Evolutionary conservation across 1,284 basidiomycete genomes (phyloP).

Genomic region (Apiotrichum akiyoshidainum): DNA sequence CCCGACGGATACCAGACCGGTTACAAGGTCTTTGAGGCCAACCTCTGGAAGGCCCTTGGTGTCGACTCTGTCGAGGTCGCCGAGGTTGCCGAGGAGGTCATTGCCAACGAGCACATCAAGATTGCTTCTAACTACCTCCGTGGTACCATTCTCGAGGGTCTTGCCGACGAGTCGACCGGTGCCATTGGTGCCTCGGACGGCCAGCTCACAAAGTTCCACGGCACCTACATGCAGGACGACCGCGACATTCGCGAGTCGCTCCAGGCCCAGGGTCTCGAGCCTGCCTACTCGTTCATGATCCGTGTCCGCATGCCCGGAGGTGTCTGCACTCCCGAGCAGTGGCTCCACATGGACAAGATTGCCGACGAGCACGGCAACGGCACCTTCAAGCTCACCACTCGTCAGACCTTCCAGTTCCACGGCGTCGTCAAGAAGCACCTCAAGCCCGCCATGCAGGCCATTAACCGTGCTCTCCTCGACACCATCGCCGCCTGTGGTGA

Average conservation of each 20-base stretch:
- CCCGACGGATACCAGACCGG: constrained; percentile 94
- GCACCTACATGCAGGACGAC: constrained; percentile 96
- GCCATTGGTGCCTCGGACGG: constrained; percentile 84
- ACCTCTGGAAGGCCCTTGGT: constrained; percentile 89
- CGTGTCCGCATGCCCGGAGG: constrained; percentile 94
- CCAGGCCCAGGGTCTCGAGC: constrained; percentile 86
- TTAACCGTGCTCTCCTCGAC: constrained; percentile 87
- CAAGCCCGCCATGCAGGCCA: constrained; percentile 93
- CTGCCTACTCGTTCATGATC: constrained; percentile 98
- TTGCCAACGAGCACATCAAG: constrained; percentile 99
- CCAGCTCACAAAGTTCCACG: constrained; percentile 98
- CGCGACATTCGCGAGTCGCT: constrained; percentile 97
- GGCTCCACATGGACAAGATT: constrained; percentile 93
- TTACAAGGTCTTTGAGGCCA: constrained; percentile 91
- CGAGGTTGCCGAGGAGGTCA: constrained; percentile 91
- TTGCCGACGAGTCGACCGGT: constrained; percentile 81
- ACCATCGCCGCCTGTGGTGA: constrained; percentile 98
- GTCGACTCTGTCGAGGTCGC: constrained; percentile 85
- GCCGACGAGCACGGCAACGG: constrained; percentile 91
- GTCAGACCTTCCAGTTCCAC: constrained; percentile 99
- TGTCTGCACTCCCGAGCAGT: constrained; percentile 86
- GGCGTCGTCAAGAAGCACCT: constrained; percentile 93
- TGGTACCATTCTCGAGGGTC: constrained; percentile 90
- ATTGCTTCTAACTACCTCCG: constrained; percentile 91
- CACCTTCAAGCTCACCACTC: constrained; percentile 96